phyloP scores from a whole-genome alignment of 805 yeast species.

The Naumovozyma castellii region DNA sequence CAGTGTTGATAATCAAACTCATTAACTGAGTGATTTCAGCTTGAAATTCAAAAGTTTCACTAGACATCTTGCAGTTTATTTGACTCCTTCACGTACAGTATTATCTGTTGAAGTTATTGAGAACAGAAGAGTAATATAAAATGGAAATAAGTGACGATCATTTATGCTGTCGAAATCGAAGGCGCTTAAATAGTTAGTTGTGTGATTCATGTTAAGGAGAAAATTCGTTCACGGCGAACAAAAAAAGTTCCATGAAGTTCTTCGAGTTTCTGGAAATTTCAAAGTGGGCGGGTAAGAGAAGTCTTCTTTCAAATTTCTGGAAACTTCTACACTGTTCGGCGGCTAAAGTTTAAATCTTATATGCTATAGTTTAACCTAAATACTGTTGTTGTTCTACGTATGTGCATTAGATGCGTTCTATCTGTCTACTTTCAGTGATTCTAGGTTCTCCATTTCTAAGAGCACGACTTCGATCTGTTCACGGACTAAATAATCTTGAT shows the following conservation, averaged over 20 bases:
- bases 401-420: too few species aligned
- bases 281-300: not conserved
- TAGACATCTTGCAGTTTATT: constrained; percentile 32
- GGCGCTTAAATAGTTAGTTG: not conserved
- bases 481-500: constrained; percentile 47
- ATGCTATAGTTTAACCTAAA: too few species aligned
- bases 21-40: constrained; percentile 99
- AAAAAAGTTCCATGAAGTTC: constrained; percentile 1
- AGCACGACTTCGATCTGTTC: constrained; percentile 44
- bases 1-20: constrained; percentile 99
- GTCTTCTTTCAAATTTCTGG: not conserved
- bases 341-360: too few species aligned
- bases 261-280: not conserved
- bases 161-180: too few species aligned
- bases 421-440: too few species aligned
- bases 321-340: too few species aligned
- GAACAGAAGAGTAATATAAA: constrained; percentile 5
- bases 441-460: not conserved
- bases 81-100: too few species aligned
- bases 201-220: not conserved
- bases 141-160: too few species aligned
- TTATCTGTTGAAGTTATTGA: not conserved
- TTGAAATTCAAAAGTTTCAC: constrained; percentile 92
- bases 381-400: too few species aligned
- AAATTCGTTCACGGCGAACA: not conserved